A percentile compares a stretch with the other conserved stretches of the same genome.
These are phyloP conservation scores for Cercophora scortea DNA, from an alignment of 495 filamentous ascomycete genomes.

Conservation along the genomic window DNA sequence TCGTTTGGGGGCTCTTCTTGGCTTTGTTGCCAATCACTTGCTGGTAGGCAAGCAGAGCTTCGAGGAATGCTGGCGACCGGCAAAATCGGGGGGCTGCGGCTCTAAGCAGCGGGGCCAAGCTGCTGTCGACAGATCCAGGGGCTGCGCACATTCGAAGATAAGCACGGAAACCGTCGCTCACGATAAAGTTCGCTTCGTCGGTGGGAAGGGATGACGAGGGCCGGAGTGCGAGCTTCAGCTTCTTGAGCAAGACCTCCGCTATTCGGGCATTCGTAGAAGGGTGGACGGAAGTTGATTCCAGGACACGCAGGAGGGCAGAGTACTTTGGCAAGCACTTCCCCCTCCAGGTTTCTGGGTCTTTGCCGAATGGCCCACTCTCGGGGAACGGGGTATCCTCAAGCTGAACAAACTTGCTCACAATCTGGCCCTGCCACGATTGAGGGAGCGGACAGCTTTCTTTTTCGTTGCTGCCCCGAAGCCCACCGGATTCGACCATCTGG, in stretches of 20 bases:
- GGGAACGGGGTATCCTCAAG: constrained; percentile 49
- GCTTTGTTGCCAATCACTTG: constrained; percentile 35
- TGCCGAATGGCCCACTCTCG: constrained; percentile 43
- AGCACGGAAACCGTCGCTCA: constrained; percentile 47
- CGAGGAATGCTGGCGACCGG: constrained; percentile 56
- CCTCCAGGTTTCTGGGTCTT: constrained; percentile 45
- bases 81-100: constrained; percentile 54
- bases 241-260: constrained; percentile 46
- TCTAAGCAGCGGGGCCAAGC: constrained; percentile 50
- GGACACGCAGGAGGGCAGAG: constrained; percentile 41
- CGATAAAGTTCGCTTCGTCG: constrained; percentile 51
- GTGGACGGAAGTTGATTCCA: constrained; percentile 40
- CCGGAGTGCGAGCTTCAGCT: constrained; percentile 48
- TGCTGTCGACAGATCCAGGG: constrained; percentile 40
- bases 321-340: constrained; percentile 49
- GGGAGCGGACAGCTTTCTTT: constrained; percentile 54
- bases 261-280: constrained; percentile 47
- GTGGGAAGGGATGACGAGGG: constrained; percentile 45
- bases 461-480: constrained; percentile 35
- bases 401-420: constrained; percentile 54
- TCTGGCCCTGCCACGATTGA: constrained; percentile 60
- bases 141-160: constrained; percentile 44
- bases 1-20: constrained; percentile 14
- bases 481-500: constrained; percentile 51
- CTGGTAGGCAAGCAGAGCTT: constrained; percentile 56